phyloP scores from a whole-genome alignment of 148 eudicot genomes.

The Cornus controversa region DNA sequence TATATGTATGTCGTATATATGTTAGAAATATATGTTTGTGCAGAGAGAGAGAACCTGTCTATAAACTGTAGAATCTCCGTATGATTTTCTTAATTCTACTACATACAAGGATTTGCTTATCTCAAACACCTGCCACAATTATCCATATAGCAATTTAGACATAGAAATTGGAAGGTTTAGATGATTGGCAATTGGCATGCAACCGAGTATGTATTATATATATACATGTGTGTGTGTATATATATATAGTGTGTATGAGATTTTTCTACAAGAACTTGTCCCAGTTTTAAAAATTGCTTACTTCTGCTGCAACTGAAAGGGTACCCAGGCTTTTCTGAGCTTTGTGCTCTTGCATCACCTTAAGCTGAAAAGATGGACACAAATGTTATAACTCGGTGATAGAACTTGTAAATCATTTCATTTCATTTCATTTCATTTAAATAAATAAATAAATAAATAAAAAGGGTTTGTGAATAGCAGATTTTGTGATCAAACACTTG shows the following conservation, averaged over 20 bases:
- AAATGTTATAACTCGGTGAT: no score
- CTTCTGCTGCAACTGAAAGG: constrained; percentile 82
- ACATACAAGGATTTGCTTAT: constrained; percentile 74
- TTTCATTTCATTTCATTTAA: no score
- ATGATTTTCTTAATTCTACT: constrained; percentile 77
- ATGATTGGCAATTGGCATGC: background rate
- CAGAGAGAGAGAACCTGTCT: constrained; percentile 51
- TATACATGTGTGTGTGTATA: no score
- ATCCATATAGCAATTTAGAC: background rate
- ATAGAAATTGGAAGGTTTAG: background rate
- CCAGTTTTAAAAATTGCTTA: constrained; percentile 32
- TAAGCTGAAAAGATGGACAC: constrained; percentile 41
- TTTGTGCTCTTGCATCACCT: constrained; percentile 60
- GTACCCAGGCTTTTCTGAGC: constrained; percentile 51
- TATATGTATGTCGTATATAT: background rate
- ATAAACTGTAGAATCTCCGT: constrained; percentile 71
- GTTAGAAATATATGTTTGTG: background rate
- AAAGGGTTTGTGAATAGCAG: no score
- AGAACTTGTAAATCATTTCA: no score
- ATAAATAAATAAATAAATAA: no score
- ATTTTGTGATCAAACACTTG: background rate
- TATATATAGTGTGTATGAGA: no score
- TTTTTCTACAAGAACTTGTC: background rate
- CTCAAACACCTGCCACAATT: constrained; percentile 69
- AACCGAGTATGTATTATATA: no score